Base-by-base conservation (phyloP, 305 asterid species). In the Andrographis paniculata region DNA sequence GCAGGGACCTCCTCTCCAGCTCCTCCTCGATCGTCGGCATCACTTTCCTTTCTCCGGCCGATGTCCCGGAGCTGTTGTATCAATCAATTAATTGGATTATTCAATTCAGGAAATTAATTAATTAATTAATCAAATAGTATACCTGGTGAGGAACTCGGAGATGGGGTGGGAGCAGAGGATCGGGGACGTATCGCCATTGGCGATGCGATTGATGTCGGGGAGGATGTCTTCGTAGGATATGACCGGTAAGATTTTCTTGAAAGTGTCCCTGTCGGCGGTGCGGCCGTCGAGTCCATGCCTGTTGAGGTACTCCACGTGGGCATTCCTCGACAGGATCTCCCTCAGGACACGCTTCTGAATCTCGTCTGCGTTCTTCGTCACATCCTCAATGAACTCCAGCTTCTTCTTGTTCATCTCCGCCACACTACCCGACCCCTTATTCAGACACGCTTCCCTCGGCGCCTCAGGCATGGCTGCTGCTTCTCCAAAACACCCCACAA, bases 61-160 rank as follows among this genome's bases (percentile, higher is more conserved):
- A 37, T 9, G 42, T 37, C 16, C 42, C 42, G 12, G 42, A 37
- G 12, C 42, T 37, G 42, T 14, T 7, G 11, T 33, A 6, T 7
- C n/a, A 11, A 4, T 3, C 30, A 24, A 24, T 3, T 4, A 24
- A 24, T 3, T 8, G 8, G 30, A 24, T 8, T 24, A 3, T 24
- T 8, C 4, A 8, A 3, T 7, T 33, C 38, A 9, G 12, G 2
- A 7, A 2, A 13, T 4, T 13, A 14, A 37, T 1, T 13, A 9
- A 13, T 3, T 5, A 37, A 14, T 8, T 24, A n/a, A 39, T 27
- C 14, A 42, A 27, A 8, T 20, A 12, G 28, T 49, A 35, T 10
- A 73, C 81, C 81, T 74, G 41, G 81, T 74, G 39, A 74, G 43
- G 58, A 74, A 74, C 61, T 74, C 81, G 14, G 77, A 63, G 48